phyloP scores from a whole-genome alignment of 768 basidiomycete genomes.

The Amanita fuliginea region DNA sequence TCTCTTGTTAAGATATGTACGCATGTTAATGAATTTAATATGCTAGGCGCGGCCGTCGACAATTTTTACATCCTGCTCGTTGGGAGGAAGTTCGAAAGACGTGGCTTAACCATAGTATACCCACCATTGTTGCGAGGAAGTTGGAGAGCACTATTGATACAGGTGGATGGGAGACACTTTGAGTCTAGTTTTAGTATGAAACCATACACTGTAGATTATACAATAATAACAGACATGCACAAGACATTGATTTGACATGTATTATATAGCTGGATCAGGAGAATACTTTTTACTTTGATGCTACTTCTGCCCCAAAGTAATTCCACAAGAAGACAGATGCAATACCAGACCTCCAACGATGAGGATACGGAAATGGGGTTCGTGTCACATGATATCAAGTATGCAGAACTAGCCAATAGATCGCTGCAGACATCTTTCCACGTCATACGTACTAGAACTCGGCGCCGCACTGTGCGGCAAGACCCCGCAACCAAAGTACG shows the following conservation, averaged over 20 bases:
- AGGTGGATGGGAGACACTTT: constrained; percentile 92
- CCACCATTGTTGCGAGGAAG: constrained; percentile 82
- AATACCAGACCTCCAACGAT: too few relatives aligned
- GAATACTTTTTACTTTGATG: too few relatives aligned
- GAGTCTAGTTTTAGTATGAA: constrained; percentile 6
- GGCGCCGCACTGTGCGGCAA: too few relatives aligned
- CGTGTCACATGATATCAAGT: too few relatives aligned
- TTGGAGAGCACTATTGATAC: constrained; percentile 79
- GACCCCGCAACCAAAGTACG: too few relatives aligned
- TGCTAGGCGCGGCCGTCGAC: constrained; percentile 73
- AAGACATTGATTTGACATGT: neutral
- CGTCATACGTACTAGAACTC: too few relatives aligned
- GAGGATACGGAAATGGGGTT: too few relatives aligned
- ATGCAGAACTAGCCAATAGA: too few relatives aligned
- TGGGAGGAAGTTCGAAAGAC: constrained; percentile 88
- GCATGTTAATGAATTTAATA: neutral
- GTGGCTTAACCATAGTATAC: constrained; percentile 87
- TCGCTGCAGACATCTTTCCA: too few relatives aligned
- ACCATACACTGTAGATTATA: neutral
- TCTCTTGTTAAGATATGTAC: neutral
- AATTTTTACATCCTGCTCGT: constrained; percentile 73
- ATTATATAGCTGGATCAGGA: too few relatives aligned
- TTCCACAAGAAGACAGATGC: too few relatives aligned
- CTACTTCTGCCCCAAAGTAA: too few relatives aligned
- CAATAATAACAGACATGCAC: neutral